These are phyloP conservation scores for Pinus tabuliformis DNA, from an alignment of 75 land plant genomes.

Conservation along the genomic window DNA sequence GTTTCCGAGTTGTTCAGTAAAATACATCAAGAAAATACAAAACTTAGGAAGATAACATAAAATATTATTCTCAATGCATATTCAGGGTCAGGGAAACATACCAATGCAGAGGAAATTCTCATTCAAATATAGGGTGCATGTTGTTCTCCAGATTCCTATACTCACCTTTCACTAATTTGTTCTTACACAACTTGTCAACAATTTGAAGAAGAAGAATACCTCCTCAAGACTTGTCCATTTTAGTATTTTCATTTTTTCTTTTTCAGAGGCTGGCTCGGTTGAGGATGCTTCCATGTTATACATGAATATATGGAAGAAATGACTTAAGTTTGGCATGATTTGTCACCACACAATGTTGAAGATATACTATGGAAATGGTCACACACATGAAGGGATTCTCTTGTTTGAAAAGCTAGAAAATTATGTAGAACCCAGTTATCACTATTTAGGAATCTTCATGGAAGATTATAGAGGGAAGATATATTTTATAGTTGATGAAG, in stretches of 20 bases:
- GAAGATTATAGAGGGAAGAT: conserved; percentile 35
- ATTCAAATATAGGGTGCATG: conserved; percentile 9
- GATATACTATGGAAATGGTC: conserved; percentile 48
- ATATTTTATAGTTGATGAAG: conserved; percentile 17
- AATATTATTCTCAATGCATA: conserved; percentile 71
- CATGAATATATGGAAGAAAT: conserved; percentile 19
- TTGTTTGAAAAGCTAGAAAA: conserved; percentile 36
- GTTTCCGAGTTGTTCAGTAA: no score
- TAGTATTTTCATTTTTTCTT: no score
- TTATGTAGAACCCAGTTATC: conserved; percentile 28
- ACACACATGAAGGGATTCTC: conserved; percentile 36
- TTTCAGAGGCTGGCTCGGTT: conserved; percentile 18
- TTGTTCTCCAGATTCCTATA: conserved; percentile 47
- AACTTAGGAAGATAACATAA: conserved; percentile 46
- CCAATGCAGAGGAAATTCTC: conserved; percentile 57
- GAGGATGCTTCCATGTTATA: conserved; percentile 50
- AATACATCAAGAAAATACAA: no score
- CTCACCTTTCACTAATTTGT: conserved; percentile 62
- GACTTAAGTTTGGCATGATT: conserved; percentile 42
- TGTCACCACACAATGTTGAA: conserved; percentile 52
- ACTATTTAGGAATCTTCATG: conserved; percentile 54
- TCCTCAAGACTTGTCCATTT: no score
- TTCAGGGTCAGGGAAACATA: conserved; percentile 49
- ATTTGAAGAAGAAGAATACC: conserved; percentile 49
- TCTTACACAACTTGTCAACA: conserved; percentile 32